Conservation (phyloP, 306 rosid species). For the Sicyos baderoa region DNA sequence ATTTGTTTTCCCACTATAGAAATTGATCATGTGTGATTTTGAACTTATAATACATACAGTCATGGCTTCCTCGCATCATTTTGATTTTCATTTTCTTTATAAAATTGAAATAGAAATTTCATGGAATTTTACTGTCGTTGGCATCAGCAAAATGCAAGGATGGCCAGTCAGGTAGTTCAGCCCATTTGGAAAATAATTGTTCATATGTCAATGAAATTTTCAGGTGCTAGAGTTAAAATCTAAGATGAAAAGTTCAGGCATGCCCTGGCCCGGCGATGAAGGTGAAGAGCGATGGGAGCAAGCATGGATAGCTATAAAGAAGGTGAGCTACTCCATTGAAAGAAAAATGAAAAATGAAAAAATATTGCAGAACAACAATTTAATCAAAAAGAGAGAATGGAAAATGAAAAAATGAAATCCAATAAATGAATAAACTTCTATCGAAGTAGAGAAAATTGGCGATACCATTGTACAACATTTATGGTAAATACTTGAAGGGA, state of each 20-base stretch:
- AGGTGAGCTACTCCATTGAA: slow-evolving; percentile 31
- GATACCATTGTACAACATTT: too few species aligned
- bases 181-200: slow-evolving; percentile 19
- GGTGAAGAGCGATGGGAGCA: slow-evolving; percentile 81
- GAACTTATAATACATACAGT: slow-evolving; percentile 8
- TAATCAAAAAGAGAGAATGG: too few species aligned
- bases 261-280: slow-evolving; percentile 99
- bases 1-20: slow-evolving; percentile 6
- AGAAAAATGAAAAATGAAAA: too few species aligned
- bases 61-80: background rate
- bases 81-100: background rate
- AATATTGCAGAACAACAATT: too few species aligned
- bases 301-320: slow-evolving; percentile 92
- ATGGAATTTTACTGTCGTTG: background rate
- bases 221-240: slow-evolving; percentile 81
- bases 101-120: background rate
- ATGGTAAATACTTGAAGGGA: too few species aligned
- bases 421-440: too few species aligned
- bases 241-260: slow-evolving; percentile 79
- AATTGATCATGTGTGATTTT: background rate
- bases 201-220: slow-evolving; percentile 21
- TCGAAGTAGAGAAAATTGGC: too few species aligned
- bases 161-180: slow-evolving; percentile 17
- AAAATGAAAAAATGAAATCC: too few species aligned
- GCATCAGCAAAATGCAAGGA: slow-evolving; percentile 7